Conservation (phyloP, 2,329 filamentous ascomycete species). For the Gnomoniopsis sp. region DNA sequence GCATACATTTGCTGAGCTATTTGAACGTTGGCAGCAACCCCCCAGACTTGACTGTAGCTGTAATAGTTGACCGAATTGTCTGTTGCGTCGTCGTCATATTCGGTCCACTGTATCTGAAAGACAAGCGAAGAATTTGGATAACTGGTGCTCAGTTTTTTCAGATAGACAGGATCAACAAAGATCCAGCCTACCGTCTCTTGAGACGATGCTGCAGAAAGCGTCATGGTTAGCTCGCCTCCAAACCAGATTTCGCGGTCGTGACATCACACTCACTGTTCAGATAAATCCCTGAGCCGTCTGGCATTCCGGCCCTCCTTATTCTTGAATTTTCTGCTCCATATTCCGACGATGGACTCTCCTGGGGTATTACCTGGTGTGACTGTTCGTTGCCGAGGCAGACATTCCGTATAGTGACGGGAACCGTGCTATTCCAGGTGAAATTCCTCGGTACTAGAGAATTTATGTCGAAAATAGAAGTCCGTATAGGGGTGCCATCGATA, state of each 20-base stretch:
- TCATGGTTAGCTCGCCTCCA: neutral
- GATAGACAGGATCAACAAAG: neutral
- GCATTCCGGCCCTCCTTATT: neutral
- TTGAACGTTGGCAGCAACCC: neutral
- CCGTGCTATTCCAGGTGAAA: neutral
- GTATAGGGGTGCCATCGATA: accelerated
- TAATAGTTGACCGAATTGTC: neutral
- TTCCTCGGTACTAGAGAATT: neutral
- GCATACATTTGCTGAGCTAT: neutral
- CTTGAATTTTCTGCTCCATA: neutral
- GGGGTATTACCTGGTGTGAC: neutral
- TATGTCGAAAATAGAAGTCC: neutral
- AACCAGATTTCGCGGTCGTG: neutral
- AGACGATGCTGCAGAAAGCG: neutral
- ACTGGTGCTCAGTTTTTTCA: neutral
- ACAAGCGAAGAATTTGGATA: neutral
- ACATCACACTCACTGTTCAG: neutral
- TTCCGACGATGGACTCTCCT: neutral
- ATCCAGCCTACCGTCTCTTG: neutral
- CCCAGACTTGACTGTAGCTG: neutral
- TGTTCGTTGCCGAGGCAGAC: neutral
- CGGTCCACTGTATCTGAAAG: neutral
- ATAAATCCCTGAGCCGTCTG: neutral
- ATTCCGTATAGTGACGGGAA: neutral
- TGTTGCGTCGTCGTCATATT: neutral